phyloP scores from a whole-genome alignment of 176 grass and related monocot species.

The Tillandsia leiboldiana region DNA sequence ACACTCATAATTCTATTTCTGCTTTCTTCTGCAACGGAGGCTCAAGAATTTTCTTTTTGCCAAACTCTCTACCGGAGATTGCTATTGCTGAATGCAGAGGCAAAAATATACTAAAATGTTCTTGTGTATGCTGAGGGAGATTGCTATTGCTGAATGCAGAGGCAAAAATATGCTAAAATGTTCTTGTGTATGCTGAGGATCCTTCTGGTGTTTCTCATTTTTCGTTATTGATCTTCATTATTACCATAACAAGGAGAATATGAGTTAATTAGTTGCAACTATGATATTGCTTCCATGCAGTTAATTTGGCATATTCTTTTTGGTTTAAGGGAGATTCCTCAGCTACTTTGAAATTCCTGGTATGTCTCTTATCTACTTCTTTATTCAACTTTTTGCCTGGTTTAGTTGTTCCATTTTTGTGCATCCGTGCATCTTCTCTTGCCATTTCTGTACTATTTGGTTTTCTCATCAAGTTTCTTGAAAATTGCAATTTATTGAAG shows the following conservation, averaged over 20 bases:
- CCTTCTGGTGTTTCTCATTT: background rate
- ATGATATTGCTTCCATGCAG: conserved; percentile 31
- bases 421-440: background rate
- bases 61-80: no score
- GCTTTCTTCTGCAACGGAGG: no score
- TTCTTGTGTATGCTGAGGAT: background rate
- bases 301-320: conserved; percentile 84
- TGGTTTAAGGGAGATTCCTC: conserved; percentile 76
- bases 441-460: no score
- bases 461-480: background rate
- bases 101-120: no score
- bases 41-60: no score
- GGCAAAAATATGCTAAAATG: no score
- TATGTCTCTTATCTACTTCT: conserved; percentile 27
- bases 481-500: background rate
- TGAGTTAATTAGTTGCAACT: conserved; percentile 8
- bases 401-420: conserved; percentile 18
- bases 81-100: no score
- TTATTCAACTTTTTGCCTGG: conserved; percentile 14
- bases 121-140: background rate
- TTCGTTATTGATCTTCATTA: background rate
- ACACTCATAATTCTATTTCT: no score
- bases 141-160: no score
- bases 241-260: background rate
- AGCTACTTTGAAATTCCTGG: conserved; percentile 53